Base-by-base conservation (phyloP, 2,329 filamentous ascomycete species). In the Camptophora hylomeconis region DNA sequence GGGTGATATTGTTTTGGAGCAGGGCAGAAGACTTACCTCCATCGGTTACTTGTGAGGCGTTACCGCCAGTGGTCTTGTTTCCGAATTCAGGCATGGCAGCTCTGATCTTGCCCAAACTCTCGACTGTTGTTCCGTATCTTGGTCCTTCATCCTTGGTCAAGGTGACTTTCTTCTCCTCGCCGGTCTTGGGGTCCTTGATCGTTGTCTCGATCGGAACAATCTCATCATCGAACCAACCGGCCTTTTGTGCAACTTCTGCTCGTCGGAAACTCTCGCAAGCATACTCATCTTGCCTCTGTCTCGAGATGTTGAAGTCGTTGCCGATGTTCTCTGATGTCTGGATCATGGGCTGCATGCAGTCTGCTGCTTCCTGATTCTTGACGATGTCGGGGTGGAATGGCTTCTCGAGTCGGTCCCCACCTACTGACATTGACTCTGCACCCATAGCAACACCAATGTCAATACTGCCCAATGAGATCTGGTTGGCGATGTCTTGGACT, bases 281-380 rank as follows among this genome's bases (percentile, higher is more conserved):
- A 54, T 75, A 95, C 42, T 68, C 63, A 57, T 98, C 89, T 60
- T 95, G 81, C 52, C 62, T 60, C 51, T 86, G 75, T 37, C 89
- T 72, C 2, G 72, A 61, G 51, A 98, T 76, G 50, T 78, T 72
- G 56, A 95, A 95, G 60, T 95, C 89, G 26, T 73, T 73, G 45
- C 78, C 83, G 16, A 98, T 84, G 52, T 95, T 95, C 65, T 98
- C 89, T 35, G 79, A 87, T 3, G 89, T 98, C 72, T 92, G 92
- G 13, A 89, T 89, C 89, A 98, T 98, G 42, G 87, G 80, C 67
- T 84, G 72, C 72, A 87, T 72, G 66, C 84, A 89, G 60, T 95
- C 87, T 25, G 57, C 57, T 1, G 83, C 71, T 51, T 94, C 82
- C 52, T 83, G 78, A 59, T 69, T 79, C 48, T 67, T 61, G 44